Evolutionary conservation across 345 rosid genomes (phyloP), one percentile per base, ranked within the genome.

Genomic region (Luvunga scandens): DNA sequence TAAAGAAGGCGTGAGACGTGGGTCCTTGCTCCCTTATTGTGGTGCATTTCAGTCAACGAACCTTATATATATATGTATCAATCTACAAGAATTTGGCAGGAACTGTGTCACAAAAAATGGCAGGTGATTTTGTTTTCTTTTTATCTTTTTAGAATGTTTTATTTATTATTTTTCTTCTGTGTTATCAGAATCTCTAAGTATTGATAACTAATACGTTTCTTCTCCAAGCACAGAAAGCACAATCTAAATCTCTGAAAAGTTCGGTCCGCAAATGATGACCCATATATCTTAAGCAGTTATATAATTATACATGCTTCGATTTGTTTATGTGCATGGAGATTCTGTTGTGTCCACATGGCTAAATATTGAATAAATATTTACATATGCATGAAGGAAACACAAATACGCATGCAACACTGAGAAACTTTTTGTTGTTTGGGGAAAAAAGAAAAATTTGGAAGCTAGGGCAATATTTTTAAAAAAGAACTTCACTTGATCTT

Each of bases 1-100:
- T 39, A 77, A 75, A 71, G 79, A 81, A 82, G 79, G 89, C 91
- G 88, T 84, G 87, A 81, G 88, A 84, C 85, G 87, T 82, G 93
- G 91, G 91, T 78, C 36, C 78, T 79, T 88, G 88, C 86, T 66
- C 76, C 89, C 91, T 73, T 79, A 74, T 77, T 76, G 85, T 77
- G 87, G 87, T 65, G 85, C 88, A 84, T 25, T 66, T 76, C 81
- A 81, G 89, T 89, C 92, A 88, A 83, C 78, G 42, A 50, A 63
- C 72, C 66, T 82, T 80, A 77, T 81, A 62, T 78, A 62, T 78
- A 78, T 79, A 77, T 78, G 82, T 79, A 53, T 53, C 5, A 13
- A 19, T 53, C 57, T 53, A 77, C 85, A 85, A 81, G 82, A 84
- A 85, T 90, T 85, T 86, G 81, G 84, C 80, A 77, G 89, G 68